Conservation (phyloP, 1,284 basidiomycete genomes). For the Athelia psychrophila region DNA sequence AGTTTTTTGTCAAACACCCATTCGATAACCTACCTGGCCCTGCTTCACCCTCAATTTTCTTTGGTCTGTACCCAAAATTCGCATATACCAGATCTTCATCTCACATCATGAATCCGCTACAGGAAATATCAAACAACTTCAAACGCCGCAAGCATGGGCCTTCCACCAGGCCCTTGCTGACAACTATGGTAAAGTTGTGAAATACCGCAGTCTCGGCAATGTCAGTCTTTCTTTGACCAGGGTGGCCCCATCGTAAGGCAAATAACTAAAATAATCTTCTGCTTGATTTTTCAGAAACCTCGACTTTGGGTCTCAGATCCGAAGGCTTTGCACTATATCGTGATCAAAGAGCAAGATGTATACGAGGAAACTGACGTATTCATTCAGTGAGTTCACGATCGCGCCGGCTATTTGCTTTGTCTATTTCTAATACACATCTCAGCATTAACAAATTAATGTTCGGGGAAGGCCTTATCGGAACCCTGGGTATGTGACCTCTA, state of each 20-base stretch:
- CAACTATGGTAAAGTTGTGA: constrained; percentile 24
- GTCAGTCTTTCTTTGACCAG: constrained; percentile 1
- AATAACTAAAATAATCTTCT: too few species aligned
- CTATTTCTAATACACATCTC: too few species aligned
- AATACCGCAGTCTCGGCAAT: constrained; percentile 26
- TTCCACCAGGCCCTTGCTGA: constrained; percentile 14
- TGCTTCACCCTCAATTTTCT: constrained; percentile 10
- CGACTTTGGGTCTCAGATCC: constrained; percentile 36
- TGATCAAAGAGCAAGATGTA: constrained; percentile 33
- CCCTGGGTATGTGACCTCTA: constrained; percentile 27
- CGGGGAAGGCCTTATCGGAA: constrained; percentile 34
- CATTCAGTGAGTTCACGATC: too few species aligned
- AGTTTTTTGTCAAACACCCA: background rate
- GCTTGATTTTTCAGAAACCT: constrained; percentile 22
- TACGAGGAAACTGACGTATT: constrained; percentile 37
- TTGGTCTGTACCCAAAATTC: constrained; percentile 9
- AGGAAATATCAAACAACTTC: constrained; percentile 8
- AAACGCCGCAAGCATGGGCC: constrained; percentile 7
- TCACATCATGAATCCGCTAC: background rate
- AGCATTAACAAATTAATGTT: too few species aligned
- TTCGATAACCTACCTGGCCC: constrained; percentile 12
- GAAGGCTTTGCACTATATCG: constrained; percentile 33
- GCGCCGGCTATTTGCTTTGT: too few species aligned
- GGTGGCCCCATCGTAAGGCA: too few species aligned
- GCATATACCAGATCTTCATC: constrained; percentile 4